Evolutionary conservation across 2,329 filamentous ascomycete species (phyloP).

Genomic region (Chrysosporium queenslandicum): DNA sequence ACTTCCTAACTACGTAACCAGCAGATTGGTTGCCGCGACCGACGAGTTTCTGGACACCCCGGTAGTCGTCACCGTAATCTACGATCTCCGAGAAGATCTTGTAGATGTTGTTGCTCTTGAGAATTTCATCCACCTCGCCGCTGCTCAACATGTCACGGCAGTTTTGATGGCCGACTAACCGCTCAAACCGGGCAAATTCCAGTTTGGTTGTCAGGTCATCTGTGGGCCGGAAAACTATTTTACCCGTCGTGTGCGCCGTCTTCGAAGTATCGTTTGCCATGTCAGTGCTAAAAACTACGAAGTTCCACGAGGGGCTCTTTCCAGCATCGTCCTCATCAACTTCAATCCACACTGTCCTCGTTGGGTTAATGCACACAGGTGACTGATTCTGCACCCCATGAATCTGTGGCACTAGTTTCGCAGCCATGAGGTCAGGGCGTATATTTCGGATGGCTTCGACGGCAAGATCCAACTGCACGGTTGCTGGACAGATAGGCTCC

Average conservation of each 20-base stretch:
- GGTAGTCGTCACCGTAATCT: constrained; percentile 11
- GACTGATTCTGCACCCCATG: constrained; percentile 7
- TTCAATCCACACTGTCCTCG: constrained; percentile 5
- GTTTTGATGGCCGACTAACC: constrained; percentile 8
- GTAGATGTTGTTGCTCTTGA: constrained; percentile 12
- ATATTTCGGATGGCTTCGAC: constrained; percentile 7
- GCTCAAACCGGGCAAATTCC: constrained; percentile 8
- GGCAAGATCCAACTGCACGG: constrained; percentile 9
- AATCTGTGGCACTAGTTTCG: constrained; percentile 7
- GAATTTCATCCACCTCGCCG: constrained; percentile 5
- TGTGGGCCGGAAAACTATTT: constrained; percentile 1
- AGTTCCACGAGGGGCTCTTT: neutral
- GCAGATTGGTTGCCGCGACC: constrained; percentile 9
- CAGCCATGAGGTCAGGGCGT: constrained; percentile 3
- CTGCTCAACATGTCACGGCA: constrained; percentile 3
- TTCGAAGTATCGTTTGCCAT: neutral
- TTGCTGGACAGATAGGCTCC: constrained; percentile 6
- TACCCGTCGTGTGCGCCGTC: constrained; percentile 4
- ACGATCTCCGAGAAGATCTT: constrained; percentile 23
- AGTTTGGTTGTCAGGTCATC: constrained; percentile 1
- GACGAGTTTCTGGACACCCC: constrained; percentile 23
- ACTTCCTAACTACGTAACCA: constrained; percentile 6
- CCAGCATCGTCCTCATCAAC: constrained; percentile 1
- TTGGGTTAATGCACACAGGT: constrained; percentile 7
- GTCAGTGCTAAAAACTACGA: constrained; percentile 3